These are phyloP conservation scores for Chytridium lagenaria DNA, from an alignment of 371 early-diverging fungal species.

Conservation along the genomic window DNA sequence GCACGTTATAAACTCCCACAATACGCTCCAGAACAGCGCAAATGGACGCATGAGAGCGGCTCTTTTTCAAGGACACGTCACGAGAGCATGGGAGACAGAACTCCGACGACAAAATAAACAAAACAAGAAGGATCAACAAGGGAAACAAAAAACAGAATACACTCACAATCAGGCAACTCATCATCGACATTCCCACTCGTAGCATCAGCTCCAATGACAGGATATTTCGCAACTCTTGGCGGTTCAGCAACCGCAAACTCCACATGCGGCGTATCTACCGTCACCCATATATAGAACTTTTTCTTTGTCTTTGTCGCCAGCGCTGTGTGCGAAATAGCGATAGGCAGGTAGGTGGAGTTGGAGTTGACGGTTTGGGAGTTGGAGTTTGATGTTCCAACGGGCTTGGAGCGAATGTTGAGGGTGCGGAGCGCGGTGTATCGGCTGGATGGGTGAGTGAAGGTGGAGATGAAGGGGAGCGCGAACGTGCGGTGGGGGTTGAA, in stretches of 20 bases:
- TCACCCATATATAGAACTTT: not conserved
- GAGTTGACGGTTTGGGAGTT: not conserved
- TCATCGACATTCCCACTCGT: not conserved
- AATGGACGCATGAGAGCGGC: too few relatives aligned
- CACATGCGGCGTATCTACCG: not conserved
- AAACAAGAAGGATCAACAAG: not conserved
- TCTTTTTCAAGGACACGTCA: too few relatives aligned
- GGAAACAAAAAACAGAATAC: not conserved
- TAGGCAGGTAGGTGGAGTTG: not conserved
- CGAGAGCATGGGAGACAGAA: too few relatives aligned
- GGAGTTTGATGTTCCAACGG: too few relatives aligned
- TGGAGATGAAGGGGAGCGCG: not conserved
- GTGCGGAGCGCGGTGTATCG: not conserved
- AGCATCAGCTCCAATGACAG: not conserved
- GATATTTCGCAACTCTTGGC: not conserved
- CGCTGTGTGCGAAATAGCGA: not conserved
- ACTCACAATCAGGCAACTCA: conserved; percentile 1
- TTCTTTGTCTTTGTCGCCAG: not conserved
- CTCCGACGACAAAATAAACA: not conserved
- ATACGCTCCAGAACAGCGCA: too few relatives aligned
- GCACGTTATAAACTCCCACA: too few relatives aligned
- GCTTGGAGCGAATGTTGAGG: too few relatives aligned
- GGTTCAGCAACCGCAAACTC: conserved; percentile 3
- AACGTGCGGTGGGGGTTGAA: not conserved
- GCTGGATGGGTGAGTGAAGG: not conserved